Evolutionary conservation across 2,329 filamentous ascomycete genomes (phyloP), one percentile per base, ranked within the genome.

Genomic region (Penicillium hesseltinei): DNA sequence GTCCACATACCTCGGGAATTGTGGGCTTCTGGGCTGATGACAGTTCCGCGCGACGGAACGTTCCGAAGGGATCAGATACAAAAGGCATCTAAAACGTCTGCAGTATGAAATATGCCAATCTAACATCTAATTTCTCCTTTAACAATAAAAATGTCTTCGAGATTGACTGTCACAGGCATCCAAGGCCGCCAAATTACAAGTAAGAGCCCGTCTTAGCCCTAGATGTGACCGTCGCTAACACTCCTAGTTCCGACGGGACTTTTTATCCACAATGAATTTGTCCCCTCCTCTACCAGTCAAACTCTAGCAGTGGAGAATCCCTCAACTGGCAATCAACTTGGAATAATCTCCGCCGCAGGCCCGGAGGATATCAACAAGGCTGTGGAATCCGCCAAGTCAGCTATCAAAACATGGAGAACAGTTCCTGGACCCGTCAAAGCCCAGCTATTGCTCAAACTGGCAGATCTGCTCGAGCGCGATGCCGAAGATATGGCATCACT

Each of bases 221-320:
- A 15, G 23, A 17, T 38, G 13, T 31, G 17, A 46, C 51, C 33
- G 46, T 11, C n/a, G 49, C 10, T 46, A 19, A 46, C 31, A 5
- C 4, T 9, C 21, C 6, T 29, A 69, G 66, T 70, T 42, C 67
- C 67, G 35, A 65, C 65, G 5, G 65, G 64, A n/a, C 60, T 70
- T 2, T 69, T 70, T 39, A 70, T 70, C 48, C 55, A 70, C 59
- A 70, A 69, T 59, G 57, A 67, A 54, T 70, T 69, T 38, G 50
- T 60, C 10, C 55, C 65, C n/a, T 66, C 68, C 0, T 48, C 44
- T 1, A 65, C 61, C 3, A 57, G 56, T 19, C 44, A 54, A n/a
- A 66, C 57, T 2, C 56, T 71, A 11, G 17, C 31, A 2, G 62
- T 68, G 10, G 64, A 65, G 15, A 71, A 71, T 19, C 69, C 69